Percentiles rank a stretch among this genome's conserved stretches.
These are phyloP conservation scores for Tetracladium marchalianum DNA, from an alignment of 495 filamentous ascomycete species.

Conservation along the genomic window DNA sequence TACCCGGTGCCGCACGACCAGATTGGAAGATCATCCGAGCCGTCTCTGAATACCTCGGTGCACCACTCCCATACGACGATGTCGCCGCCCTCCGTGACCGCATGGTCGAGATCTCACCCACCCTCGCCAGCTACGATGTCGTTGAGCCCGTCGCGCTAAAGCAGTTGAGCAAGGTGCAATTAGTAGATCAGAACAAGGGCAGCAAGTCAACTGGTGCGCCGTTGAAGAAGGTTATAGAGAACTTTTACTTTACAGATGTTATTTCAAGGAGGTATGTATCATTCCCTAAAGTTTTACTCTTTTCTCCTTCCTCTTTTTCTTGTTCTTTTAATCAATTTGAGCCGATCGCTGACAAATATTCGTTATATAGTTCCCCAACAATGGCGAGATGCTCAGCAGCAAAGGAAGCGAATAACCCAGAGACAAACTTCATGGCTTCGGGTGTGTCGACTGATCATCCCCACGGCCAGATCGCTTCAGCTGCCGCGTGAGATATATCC, in stretches of 20 bases:
- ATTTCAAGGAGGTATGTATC: slow-evolving; percentile 78
- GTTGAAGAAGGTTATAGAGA: slow-evolving; percentile 75
- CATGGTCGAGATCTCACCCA: slow-evolving; percentile 90
- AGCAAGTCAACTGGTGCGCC: slow-evolving; percentile 52
- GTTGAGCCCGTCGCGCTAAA: slow-evolving; percentile 66
- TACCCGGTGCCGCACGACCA: slow-evolving; percentile 81
- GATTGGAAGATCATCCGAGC: slow-evolving; percentile 99
- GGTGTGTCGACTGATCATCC: slow-evolving; percentile 29
- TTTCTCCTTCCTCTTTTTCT: background rate
- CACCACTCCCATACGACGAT: slow-evolving; percentile 83
- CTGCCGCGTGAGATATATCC: slow-evolving; percentile 12
- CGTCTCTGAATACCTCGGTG: slow-evolving; percentile 79
- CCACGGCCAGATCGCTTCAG: slow-evolving; percentile 14
- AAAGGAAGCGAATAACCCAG: slow-evolving; percentile 56
- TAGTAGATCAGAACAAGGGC: slow-evolving; percentile 93
- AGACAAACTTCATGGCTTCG: slow-evolving; percentile 81
- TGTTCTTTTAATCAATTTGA: background rate
- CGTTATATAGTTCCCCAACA: slow-evolving; percentile 64
- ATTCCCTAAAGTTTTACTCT: slow-evolving; percentile 1
- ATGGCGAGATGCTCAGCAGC: slow-evolving; percentile 93
- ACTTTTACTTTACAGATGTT: slow-evolving; percentile 95
- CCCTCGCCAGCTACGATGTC: slow-evolving; percentile 80
- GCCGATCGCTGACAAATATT: slow-evolving; percentile 16
- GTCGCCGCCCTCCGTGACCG: slow-evolving; percentile 77
- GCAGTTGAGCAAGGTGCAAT: slow-evolving; percentile 75